These are phyloP conservation scores for Wickerhamiella brachini DNA, from an alignment of 805 yeast genomes.

Conservation along the genomic window DNA sequence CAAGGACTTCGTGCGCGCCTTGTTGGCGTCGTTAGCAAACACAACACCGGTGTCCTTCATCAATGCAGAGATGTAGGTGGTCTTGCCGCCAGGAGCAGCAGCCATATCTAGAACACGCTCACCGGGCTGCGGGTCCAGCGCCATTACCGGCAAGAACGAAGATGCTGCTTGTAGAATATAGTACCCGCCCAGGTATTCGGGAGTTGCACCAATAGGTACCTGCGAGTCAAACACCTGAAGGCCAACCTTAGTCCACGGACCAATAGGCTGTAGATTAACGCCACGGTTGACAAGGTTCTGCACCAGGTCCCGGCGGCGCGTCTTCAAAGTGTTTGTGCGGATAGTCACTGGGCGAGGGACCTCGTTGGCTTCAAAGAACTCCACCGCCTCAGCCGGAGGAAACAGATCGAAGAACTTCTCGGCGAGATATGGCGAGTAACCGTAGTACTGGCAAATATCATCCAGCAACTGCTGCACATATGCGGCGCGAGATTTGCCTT, in stretches of 20 bases:
- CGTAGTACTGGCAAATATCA: constrained; percentile 88
- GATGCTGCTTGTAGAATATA: constrained; percentile 98
- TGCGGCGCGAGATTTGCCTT: constrained; percentile 74
- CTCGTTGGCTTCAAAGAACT: constrained; percentile 97
- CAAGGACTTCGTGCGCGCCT: constrained; percentile 87
- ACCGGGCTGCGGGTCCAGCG: constrained; percentile 90
- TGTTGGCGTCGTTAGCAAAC: constrained; percentile 94
- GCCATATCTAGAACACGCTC: constrained; percentile 98
- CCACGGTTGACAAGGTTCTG: constrained; percentile 92
- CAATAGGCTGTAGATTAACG: constrained; percentile 93
- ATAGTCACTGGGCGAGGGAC: constrained; percentile 92
- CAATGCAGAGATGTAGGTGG: constrained; percentile 85
- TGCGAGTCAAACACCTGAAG: constrained; percentile 94
- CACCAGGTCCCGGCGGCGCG: constrained; percentile 91
- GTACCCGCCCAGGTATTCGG: constrained; percentile 96
- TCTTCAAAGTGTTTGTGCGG: constrained; percentile 90
- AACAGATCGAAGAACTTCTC: constrained; percentile 85
- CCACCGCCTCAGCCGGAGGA: constrained; percentile 92
- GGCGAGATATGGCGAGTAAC: constrained; percentile 82
- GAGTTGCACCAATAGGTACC: constrained; percentile 99
- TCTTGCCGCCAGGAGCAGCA: constrained; percentile 98
- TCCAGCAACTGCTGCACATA: constrained; percentile 62
- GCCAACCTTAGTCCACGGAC: constrained; percentile 97
- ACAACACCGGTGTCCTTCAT: constrained; percentile 98
- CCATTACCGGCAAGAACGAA: constrained; percentile 95